Evolutionary conservation across 306 rosid species (phyloP).

Genomic region (Mucuna pruriens): DNA sequence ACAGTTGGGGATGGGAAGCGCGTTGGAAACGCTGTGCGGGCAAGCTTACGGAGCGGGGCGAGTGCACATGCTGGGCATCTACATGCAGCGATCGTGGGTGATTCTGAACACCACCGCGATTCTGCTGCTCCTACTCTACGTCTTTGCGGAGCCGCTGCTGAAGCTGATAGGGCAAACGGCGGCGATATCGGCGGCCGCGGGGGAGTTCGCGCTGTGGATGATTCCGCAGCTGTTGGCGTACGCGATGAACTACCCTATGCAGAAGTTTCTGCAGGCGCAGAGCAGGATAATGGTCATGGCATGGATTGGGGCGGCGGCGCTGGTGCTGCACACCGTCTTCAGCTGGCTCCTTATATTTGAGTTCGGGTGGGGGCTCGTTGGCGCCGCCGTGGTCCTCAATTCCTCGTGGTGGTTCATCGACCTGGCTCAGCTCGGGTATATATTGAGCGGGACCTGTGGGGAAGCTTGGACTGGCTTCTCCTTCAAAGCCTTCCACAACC

Average conservation of each 20-base stretch:
- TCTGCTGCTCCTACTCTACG: constrained; percentile 49
- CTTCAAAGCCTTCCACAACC: constrained; percentile 64
- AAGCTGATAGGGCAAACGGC: constrained; percentile 66
- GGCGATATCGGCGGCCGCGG: constrained; percentile 74
- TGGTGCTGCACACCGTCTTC: constrained; percentile 63
- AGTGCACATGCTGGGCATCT: constrained; percentile 76
- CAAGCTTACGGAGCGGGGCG: constrained; percentile 90
- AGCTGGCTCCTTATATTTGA: constrained; percentile 80
- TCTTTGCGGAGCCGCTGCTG: constrained; percentile 62
- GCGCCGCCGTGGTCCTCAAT: constrained; percentile 77
- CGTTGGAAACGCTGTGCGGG: constrained; percentile 88
- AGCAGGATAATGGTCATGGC: constrained; percentile 95
- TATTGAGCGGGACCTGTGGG: constrained; percentile 64
- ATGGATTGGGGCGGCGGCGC: constrained; percentile 57
- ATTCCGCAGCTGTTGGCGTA: constrained; percentile 91
- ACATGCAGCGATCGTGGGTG: constrained; percentile 93
- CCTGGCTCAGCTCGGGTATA: constrained; percentile 64
- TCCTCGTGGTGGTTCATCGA: constrained; percentile 80
- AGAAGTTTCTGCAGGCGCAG: constrained; percentile 87
- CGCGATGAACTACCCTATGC: constrained; percentile 72
- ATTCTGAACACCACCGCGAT: constrained; percentile 59
- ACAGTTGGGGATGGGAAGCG: constrained; percentile 96
- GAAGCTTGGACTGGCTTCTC: constrained; percentile 88
- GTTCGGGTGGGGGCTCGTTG: constrained; percentile 70
- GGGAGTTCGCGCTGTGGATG: constrained; percentile 76